Evolutionary conservation across 2,329 filamentous ascomycete genomes (phyloP), one percentile per base, ranked within the genome.

Genomic region (Parasarocladium wereldwijsianum): DNA sequence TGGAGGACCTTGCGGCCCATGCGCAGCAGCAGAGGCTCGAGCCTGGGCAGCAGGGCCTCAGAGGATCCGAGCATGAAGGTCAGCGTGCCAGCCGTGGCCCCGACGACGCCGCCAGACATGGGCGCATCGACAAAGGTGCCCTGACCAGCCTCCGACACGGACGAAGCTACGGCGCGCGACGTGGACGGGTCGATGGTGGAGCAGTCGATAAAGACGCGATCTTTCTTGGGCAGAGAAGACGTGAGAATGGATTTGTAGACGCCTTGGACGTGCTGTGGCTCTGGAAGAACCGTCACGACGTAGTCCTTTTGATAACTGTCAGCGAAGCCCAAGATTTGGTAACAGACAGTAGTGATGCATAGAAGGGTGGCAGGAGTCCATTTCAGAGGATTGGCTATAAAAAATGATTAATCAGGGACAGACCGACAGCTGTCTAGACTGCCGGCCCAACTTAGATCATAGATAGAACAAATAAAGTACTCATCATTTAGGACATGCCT

Each of bases 91-190:
- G 84, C 84, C 5, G 73, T 65, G 8, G 90, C 90, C 24, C 87
- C 90, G 5, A 96, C 84, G 1, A 94, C 86, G 29, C 90, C 90
- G 27, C 90, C 90, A 0, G 87, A 96, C 78, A 98, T 93, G 25
- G 90, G 90, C 3, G 90, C 87, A 49, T 98, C 90, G 34, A 94
- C 76, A 46, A 96, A 94, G 31, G 65, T 66, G 31, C 82, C 82
- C 47, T 78, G 69, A 2, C 70, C 63, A 1, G 72, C 71, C 5
- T 68, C 67, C 34, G 53, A 37, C 2, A 92, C 76, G 15, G 67
- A 65, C 36, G 73, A 63, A 14, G 85, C 84, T 5, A 96, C 77
- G 40, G 74, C 67, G 22, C 72, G 72, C 1, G 86, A 94, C 3
- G 85, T 83, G 18, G 74, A 73, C 0, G 86, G 85, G 53, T 96